phyloP scores from a whole-genome alignment of 2,329 filamentous ascomycete species.

The Trichothecium roseum region DNA sequence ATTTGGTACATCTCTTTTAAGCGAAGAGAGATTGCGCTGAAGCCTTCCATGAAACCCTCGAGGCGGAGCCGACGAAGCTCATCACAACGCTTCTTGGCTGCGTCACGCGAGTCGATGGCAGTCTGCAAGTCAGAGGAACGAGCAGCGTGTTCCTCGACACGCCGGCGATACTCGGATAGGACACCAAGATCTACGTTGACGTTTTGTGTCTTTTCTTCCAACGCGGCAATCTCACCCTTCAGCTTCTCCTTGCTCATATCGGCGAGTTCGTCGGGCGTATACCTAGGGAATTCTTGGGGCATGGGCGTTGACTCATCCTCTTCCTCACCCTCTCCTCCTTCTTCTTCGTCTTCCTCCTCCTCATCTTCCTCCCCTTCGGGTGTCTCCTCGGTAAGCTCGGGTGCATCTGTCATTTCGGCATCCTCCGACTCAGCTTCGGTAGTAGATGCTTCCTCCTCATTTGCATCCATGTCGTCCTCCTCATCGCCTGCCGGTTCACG shows the following conservation, averaged over 20 bases:
- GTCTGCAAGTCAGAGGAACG: slow-evolving; percentile 75
- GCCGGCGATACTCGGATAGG: slow-evolving; percentile 75
- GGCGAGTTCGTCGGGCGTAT: slow-evolving; percentile 60
- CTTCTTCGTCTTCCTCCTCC: slow-evolving; percentile 14
- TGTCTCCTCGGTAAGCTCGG: slow-evolving; percentile 4
- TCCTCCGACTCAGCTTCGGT: slow-evolving; percentile 8
- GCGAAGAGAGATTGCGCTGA: slow-evolving; percentile 83
- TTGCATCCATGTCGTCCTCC: slow-evolving; percentile 21
- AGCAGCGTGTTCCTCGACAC: slow-evolving; percentile 71
- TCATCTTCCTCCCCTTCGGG: slow-evolving; percentile 9
- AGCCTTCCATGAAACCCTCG: slow-evolving; percentile 97
- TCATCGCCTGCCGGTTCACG: slow-evolving; percentile 11
- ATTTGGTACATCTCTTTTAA: slow-evolving; percentile 99
- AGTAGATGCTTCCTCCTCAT: slow-evolving; percentile 15
- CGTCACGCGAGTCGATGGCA: slow-evolving; percentile 69
- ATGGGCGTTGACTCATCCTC: slow-evolving; percentile 3
- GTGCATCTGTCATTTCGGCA: slow-evolving; percentile 12
- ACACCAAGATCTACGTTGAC: slow-evolving; percentile 83
- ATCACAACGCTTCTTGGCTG: slow-evolving; percentile 84
- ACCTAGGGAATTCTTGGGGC: slow-evolving; percentile 58
- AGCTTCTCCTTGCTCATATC: slow-evolving; percentile 54
- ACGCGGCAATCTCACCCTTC: slow-evolving; percentile 50
- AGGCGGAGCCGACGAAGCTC: slow-evolving; percentile 82
- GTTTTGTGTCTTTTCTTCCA: slow-evolving; percentile 67
- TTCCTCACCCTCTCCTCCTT: slow-evolving; percentile 12